A percentile compares a stretch with the other conserved stretches of the same genome.
These are phyloP conservation scores for Porodaedalea pini DNA, from an alignment of 1,284 basidiomycete genomes.

Conservation along the genomic window DNA sequence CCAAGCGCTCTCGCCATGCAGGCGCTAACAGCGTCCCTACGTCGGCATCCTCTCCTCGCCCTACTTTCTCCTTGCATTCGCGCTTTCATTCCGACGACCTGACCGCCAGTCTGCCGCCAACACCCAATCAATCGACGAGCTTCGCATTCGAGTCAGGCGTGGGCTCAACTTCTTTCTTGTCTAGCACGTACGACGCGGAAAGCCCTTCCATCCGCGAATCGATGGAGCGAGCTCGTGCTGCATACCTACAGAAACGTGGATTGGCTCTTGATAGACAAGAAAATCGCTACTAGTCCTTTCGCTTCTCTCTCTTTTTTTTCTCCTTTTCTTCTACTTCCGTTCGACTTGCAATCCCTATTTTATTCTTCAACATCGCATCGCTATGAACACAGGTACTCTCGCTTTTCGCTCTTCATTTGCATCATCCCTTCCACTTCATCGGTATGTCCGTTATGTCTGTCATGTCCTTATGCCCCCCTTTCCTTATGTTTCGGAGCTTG, in stretches of 20 bases:
- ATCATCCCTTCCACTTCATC: background rate
- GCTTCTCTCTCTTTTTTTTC: slow-evolving; percentile 2
- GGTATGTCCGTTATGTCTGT: slow-evolving; percentile 4
- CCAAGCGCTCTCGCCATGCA: background rate
- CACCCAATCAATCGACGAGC: background rate
- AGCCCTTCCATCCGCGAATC: slow-evolving; percentile 16
- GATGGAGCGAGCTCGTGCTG: slow-evolving; percentile 20
- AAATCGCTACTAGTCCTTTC: background rate
- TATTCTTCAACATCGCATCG: background rate
- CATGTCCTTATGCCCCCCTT: slow-evolving; percentile 2
- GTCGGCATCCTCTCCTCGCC: background rate
- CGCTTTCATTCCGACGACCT: slow-evolving; percentile 1
- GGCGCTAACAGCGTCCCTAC: background rate
- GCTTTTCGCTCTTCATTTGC: background rate
- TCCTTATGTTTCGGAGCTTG: background rate
- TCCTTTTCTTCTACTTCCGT: background rate
- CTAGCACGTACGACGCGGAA: slow-evolving; percentile 3
- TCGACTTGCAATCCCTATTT: background rate
- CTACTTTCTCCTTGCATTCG: background rate
- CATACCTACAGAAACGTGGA: slow-evolving; percentile 12
- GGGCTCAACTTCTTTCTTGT: background rate
- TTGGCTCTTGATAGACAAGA: background rate
- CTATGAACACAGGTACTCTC: background rate
- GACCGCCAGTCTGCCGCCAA: background rate
- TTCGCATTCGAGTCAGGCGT: background rate